These are phyloP conservation scores for Wickerhamomyces sp. DNA, from an alignment of 1,139 yeast species.

Conservation along the genomic window DNA sequence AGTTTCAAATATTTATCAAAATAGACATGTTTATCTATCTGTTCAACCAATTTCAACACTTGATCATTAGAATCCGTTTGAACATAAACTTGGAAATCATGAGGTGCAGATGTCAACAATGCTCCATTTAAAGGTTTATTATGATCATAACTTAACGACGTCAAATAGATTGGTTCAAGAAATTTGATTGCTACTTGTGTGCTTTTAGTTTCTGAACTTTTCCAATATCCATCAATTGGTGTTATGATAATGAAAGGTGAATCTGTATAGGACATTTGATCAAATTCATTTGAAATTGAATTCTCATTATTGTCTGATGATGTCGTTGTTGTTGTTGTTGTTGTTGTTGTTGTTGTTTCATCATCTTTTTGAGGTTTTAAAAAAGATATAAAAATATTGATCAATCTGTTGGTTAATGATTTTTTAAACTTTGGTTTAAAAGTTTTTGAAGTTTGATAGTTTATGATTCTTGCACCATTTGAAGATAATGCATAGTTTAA, in stretches of 20 bases:
- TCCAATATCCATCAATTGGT: slow-evolving; percentile 27
- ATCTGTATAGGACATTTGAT: too few relatives aligned
- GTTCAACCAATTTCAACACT: too few relatives aligned
- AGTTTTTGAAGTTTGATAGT: slow-evolving; percentile 19
- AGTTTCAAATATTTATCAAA: slow-evolving; percentile 23
- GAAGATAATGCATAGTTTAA: slow-evolving; percentile 17
- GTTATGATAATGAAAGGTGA: slow-evolving; percentile 20
- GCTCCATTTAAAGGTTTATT: slow-evolving; percentile 27
- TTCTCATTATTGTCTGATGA: slow-evolving; percentile 1
- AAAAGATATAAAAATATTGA: slow-evolving; percentile 1
- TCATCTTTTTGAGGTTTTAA: too few relatives aligned
- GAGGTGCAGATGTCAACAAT: slow-evolving; percentile 33
- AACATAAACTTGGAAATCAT: slow-evolving; percentile 26
- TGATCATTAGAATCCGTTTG: slow-evolving; percentile 9
- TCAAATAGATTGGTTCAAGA: slow-evolving; percentile 29
- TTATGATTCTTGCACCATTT: slow-evolving; percentile 22
- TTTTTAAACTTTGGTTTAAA: slow-evolving; percentile 13
- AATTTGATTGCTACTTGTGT: slow-evolving; percentile 31
- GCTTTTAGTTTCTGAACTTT: slow-evolving; percentile 19
- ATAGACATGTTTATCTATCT: too few relatives aligned
- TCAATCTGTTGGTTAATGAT: too few relatives aligned
- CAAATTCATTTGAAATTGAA: too few relatives aligned
- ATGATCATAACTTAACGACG: slow-evolving; percentile 28
- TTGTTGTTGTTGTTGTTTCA: too few relatives aligned
- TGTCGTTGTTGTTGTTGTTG: too few relatives aligned